Base-by-base conservation (phyloP, 2,329 filamentous ascomycete species). In the Atkinsonella hypoxylon region DNA sequence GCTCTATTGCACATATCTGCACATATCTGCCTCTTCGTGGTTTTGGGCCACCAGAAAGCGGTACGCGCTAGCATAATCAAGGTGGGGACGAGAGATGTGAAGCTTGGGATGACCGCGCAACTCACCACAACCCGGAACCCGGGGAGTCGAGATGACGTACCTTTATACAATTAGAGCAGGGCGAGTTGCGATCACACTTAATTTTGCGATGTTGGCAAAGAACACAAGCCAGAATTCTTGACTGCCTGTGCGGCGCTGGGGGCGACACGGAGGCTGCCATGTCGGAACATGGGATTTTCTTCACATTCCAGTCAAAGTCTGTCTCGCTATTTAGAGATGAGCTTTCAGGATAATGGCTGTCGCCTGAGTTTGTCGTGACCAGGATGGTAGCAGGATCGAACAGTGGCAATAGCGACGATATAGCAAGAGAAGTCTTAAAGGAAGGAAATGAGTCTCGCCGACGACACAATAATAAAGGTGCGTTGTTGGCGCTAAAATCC, bases 191-290 rank as follows among this genome's bases (percentile, higher is more conserved):
- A 58, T 81, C 77, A 63, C 78, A 82, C 62, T 79, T 80, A 64
- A 81, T 81, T 65, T 82, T 81, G 58, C 78, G 73, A 59, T 77
- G 75, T 60, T 81, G 78, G 59, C 78, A 81, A 38, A 80, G 67
- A 18, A 78, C 74, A 56, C 77, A 79, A 18, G 75, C 75, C 51
- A 78, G 64, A 45, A 78, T 70, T 56, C 75, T 67, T 13, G 67
- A 63, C 12, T 68, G 64, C 60, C 72, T 76, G 50, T 63, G 62
- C 47, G 61, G 56, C 32, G 56, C 57, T 4, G 48, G 54, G 9
- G 60, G 56, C 34, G 60, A 54, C 15, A 55, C 51, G 51, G 57
- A 56, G 45, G 58, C 59, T 53, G 66, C 67, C 66, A 68, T 68
- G 54, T 57, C 60, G 45, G 50, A n/a, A 34, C 49, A 41, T 45